These are phyloP conservation scores for Penicillium manginii DNA, from an alignment of 495 filamentous ascomycete genomes.

Conservation along the genomic window DNA sequence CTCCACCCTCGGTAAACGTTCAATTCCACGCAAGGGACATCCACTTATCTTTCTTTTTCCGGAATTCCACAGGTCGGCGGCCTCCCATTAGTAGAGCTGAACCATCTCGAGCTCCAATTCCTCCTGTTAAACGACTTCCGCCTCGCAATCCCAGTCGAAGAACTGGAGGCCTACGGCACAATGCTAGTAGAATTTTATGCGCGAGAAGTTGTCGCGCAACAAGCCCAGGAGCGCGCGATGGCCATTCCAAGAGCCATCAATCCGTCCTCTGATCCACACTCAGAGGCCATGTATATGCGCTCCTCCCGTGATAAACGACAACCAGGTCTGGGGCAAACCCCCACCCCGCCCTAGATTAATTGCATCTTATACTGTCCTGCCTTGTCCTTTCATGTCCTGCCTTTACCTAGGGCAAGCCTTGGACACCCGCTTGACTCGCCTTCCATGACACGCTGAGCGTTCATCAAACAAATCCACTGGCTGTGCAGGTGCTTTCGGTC, in stretches of 20 bases:
- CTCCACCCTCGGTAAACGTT: not conserved
- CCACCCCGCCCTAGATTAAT: slow-evolving; percentile 44
- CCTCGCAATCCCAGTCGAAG: slow-evolving; percentile 89
- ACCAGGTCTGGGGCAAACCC: slow-evolving; percentile 40
- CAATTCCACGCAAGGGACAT: not conserved
- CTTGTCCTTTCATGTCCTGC: not conserved
- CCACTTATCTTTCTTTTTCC: slow-evolving; percentile 7
- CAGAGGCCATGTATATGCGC: slow-evolving; percentile 48
- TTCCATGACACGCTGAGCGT: slow-evolving; percentile 2
- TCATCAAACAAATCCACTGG: not conserved
- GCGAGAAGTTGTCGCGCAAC: slow-evolving; percentile 80
- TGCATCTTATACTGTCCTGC: not conserved
- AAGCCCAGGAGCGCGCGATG: slow-evolving; percentile 26
- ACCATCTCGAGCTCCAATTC: slow-evolving; percentile 97
- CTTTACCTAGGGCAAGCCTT: not conserved
- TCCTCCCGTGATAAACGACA: slow-evolving; percentile 35
- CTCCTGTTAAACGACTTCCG: slow-evolving; percentile 96
- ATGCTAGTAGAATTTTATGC: slow-evolving; percentile 99
- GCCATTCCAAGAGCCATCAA: slow-evolving; percentile 29
- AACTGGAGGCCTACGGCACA: slow-evolving; percentile 95
- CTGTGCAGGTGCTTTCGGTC: not conserved
- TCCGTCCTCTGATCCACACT: slow-evolving; percentile 23
- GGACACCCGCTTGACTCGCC: not conserved
- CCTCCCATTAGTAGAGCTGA: slow-evolving; percentile 92
- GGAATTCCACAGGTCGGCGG: slow-evolving; percentile 76